These are phyloP conservation scores for Capsella rubella DNA, from an alignment of 441 rosid species.

Conservation along the genomic window DNA sequence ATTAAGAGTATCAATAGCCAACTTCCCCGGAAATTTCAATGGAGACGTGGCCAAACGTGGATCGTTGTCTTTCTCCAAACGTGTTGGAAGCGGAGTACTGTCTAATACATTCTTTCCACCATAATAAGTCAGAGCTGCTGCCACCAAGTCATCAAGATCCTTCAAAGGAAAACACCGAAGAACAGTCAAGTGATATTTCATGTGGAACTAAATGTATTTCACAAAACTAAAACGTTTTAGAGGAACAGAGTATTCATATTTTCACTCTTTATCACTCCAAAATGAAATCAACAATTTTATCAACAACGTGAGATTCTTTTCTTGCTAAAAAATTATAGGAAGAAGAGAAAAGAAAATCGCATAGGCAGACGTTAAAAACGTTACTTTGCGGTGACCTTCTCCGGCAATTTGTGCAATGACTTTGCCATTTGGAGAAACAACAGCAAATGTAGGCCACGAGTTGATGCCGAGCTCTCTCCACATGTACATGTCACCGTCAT, in stretches of 20 bases:
- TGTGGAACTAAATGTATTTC: background rate
- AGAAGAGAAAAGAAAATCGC: background rate
- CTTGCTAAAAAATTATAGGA: background rate
- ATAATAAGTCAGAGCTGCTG: slow-evolving; percentile 85
- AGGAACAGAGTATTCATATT: background rate
- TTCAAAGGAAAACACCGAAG: slow-evolving; percentile 38
- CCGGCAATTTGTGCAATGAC: slow-evolving; percentile 87
- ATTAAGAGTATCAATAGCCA: slow-evolving; percentile 86
- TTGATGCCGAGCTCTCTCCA: slow-evolving; percentile 94
- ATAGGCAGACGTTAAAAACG: slow-evolving; percentile 26
- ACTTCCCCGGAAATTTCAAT: slow-evolving; percentile 93
- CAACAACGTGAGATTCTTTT: background rate
- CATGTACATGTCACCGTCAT: slow-evolving; percentile 92
- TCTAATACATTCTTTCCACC: slow-evolving; percentile 77
- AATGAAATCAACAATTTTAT: background rate
- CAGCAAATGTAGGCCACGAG: slow-evolving; percentile 97
- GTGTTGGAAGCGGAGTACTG: slow-evolving; percentile 68
- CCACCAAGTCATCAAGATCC: slow-evolving; percentile 93
- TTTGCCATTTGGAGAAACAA: slow-evolving; percentile 88
- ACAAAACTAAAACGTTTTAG: too few species aligned
- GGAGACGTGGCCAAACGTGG: slow-evolving; percentile 82
- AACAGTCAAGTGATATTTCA: slow-evolving; percentile 12
- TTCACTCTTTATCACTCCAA: background rate
- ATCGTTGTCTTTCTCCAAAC: slow-evolving; percentile 85
- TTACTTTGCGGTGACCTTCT: slow-evolving; percentile 91